Percentiles rank a stretch among this genome's conserved stretches.
phyloP scores from a whole-genome alignment of 176 grass and related monocot species.

The Oryza glaberrima region DNA sequence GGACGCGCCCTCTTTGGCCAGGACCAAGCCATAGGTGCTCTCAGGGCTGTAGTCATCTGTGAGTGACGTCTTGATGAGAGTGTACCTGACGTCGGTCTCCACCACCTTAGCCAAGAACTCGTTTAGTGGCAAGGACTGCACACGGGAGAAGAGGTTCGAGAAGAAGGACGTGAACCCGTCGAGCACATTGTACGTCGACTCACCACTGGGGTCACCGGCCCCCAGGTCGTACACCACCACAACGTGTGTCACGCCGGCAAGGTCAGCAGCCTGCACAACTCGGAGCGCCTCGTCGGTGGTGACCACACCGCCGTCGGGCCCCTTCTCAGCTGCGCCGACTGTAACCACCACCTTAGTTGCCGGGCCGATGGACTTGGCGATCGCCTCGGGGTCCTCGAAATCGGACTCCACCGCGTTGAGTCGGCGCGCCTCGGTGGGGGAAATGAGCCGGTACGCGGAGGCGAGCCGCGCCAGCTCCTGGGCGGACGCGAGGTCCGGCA shows the following conservation, averaged over 20 bases:
- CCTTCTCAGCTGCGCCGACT: slow-evolving; percentile 64
- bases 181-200: slow-evolving; percentile 77
- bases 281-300: slow-evolving; percentile 84
- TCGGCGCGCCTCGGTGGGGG: slow-evolving; percentile 65
- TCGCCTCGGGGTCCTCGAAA: slow-evolving; percentile 66
- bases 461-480: slow-evolving; percentile 84
- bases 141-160: slow-evolving; percentile 62
- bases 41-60: slow-evolving; percentile 79
- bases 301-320: slow-evolving; percentile 52
- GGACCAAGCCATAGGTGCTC: slow-evolving; percentile 66
- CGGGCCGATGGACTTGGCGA: slow-evolving; percentile 91
- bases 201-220: slow-evolving; percentile 10
- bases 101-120: slow-evolving; percentile 82
- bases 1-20: slow-evolving; percentile 57
- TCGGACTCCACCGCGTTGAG: slow-evolving; percentile 75
- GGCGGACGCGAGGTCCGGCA: slow-evolving; percentile 66
- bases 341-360: slow-evolving; percentile 92
- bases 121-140: slow-evolving; percentile 60
- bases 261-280: slow-evolving; percentile 81
- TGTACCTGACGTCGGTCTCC: slow-evolving; percentile 83
- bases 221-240: slow-evolving; percentile 69
- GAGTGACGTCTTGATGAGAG: slow-evolving; percentile 70
- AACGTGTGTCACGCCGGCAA: slow-evolving; percentile 75
- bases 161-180: slow-evolving; percentile 84
- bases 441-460: slow-evolving; percentile 70